Evolutionary conservation across 2,329 filamentous ascomycete genomes (phyloP), one percentile per base, ranked within the genome.

Genomic region (Claviceps humidiphila): DNA sequence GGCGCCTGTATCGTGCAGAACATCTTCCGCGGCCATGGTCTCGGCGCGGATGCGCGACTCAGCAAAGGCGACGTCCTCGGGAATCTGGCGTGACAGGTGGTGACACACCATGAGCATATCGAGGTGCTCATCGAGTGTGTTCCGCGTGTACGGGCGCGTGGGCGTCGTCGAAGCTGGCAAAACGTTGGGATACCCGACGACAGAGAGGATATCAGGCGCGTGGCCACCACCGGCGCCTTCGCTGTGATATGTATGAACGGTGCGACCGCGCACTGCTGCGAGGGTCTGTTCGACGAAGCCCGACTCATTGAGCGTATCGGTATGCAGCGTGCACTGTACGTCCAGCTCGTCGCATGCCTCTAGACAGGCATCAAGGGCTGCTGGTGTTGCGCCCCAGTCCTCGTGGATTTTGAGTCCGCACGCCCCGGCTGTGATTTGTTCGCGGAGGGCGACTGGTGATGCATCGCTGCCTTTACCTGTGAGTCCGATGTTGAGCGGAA

Each of bases 51-150:
- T 97, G 41, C 91, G 87, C 39, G 83, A 89, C 71, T 97, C 91
- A 47, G 91, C 91, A 63, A 97, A 97, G 1, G 90, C 89, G 14
- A 97, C 85, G 65, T 97, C 91, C 71, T 97, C 91, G 53, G 90
- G 88, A 54, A 96, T 96, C 68, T 95, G 84, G 68, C 87, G 88
- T 50, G 84, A 89, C 9, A 97, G 74, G 64, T 97, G 91, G 68
- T 97, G 91, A 73, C 91, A 97, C 40, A 95, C 89, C 91, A 96
- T 96, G 47, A 96, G 74, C 91, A 97, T 97, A 71, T 97, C 91
- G 14, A 96, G 79, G 69, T 97, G 91, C 69, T 97, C 91, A 63
- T 96, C 91, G 0, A 97, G 78, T 0, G 91, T 97, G 72, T 97
- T 96, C 58, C 77, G 75, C 1, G 91, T 97, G 68, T 83, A 96